These are phyloP conservation scores for Vaccinium corymbosum DNA, from an alignment of 148 eudicot genomes.

Conservation along the genomic window DNA sequence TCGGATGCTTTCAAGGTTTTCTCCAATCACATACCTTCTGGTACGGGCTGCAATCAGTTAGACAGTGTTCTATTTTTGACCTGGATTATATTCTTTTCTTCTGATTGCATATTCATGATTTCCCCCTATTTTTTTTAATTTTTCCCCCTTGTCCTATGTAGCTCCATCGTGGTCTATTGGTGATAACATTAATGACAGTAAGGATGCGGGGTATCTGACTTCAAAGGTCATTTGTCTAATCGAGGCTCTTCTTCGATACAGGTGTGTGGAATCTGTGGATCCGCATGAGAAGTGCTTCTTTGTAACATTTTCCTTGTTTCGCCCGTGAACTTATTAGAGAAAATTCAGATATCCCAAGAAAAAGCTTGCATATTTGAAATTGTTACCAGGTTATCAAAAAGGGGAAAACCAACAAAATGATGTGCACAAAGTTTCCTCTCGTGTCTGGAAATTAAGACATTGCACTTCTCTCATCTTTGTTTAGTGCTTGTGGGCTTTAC, in stretches of 20 bases:
- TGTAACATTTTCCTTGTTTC: neutral
- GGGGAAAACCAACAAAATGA: neutral
- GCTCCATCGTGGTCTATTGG: conserved; percentile 41
- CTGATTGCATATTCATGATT: conserved; percentile 1
- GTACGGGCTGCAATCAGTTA: conserved; percentile 29
- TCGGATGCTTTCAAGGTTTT: conserved; percentile 45
- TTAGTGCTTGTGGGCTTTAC: neutral
- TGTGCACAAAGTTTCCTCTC: neutral
- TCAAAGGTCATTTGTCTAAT: conserved; percentile 58
- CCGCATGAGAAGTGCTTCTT: conserved; percentile 32
- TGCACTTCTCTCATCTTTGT: neutral
- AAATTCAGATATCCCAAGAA: neutral
- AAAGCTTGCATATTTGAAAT: neutral
- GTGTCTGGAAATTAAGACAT: neutral
- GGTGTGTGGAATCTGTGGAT: neutral
- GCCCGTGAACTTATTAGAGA: neutral
- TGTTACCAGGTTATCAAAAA: neutral
- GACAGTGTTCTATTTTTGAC: neutral
- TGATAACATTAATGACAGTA: conserved; percentile 29
- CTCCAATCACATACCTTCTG: conserved; percentile 43
- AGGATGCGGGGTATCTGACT: conserved; percentile 44
- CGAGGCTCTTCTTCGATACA: conserved; percentile 44
- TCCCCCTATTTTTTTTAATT: neutral
- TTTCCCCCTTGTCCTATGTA: conserved; percentile 15
- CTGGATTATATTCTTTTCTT: neutral